Evolutionary conservation across 306 rosid species (phyloP), one percentile per base, ranked within the genome.

Genomic region (Fragaria nilgerrensis): DNA sequence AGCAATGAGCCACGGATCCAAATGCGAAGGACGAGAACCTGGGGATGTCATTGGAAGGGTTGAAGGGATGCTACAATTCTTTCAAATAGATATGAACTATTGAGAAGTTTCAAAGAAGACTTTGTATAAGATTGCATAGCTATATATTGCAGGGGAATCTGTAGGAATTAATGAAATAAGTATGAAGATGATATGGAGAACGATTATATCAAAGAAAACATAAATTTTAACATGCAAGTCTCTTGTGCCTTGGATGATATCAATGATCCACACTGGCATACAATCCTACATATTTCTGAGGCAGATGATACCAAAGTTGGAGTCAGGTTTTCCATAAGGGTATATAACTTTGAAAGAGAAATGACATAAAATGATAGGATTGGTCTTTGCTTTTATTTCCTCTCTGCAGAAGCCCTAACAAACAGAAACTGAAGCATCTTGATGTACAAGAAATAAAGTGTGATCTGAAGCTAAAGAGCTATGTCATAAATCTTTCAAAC

Each of bases 171-270:
- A 32, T 53, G 48, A 20, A 29, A 2, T 2, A 62, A 49, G 61
- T 34, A 48, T 58, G 22, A 47, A 37, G 65, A 44, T 15, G 68
- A 32, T 49, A 36, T 58, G 2, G 43, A 32, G 77, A 75, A 49
- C 75, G 88, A 72, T 72, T 69, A 72, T n/a, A 78, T 59, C 82
- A 53, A 78, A 50, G 88, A 20, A 68, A 23, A 17, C 74, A 72
- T 23, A 32, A 62, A 19, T 27, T 37, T 12, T 64, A 76, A 55
- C 69, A 36, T 25, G 48, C 36, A 55, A 78, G 45, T 56, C 19
- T 56, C 19, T 75, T 55, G 75, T 75, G 22, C 62, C 47, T 64
- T 49, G 77, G 82, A 81, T 68, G 72, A 58, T 55, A 58, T 39
- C 73, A 10, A 77, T 70, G 77, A 20, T 53, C 3, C 39, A 49